Conservation (phyloP, 192 early-diverging fungal species). For the Allomyces arbusculus region DNA sequence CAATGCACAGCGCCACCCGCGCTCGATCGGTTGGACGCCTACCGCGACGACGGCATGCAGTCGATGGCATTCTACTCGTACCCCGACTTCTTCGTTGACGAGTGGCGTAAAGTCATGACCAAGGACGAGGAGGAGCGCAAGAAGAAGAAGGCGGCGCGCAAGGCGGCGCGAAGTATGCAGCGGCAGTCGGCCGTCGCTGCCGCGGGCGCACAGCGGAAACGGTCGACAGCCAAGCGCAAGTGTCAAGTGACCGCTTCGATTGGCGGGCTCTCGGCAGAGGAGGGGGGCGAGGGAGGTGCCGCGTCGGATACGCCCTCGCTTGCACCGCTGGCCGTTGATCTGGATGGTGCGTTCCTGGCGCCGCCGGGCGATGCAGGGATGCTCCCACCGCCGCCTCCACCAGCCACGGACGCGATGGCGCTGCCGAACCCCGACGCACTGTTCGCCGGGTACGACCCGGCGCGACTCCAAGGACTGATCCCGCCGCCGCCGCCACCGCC, state of each 20-base stretch:
- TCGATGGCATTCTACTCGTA: slow-evolving; percentile 19
- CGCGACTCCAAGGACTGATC: too few relatives aligned
- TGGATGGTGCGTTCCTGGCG: too few relatives aligned
- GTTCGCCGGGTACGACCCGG: too few relatives aligned
- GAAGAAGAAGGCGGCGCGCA: slow-evolving; percentile 5
- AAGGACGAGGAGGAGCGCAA: slow-evolving; percentile 14
- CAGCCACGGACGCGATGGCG: not conserved
- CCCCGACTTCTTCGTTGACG: slow-evolving; percentile 24
- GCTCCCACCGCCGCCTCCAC: not conserved
- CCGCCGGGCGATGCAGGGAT: not conserved
- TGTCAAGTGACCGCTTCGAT: too few relatives aligned
- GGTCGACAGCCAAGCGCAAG: too few relatives aligned
- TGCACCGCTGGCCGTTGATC: not conserved
- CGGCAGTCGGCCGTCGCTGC: too few relatives aligned
- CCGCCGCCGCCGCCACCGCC: too few relatives aligned
- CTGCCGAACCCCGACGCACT: too few relatives aligned
- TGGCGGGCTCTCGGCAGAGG: too few relatives aligned
- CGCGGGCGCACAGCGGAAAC: too few relatives aligned
- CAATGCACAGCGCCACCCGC: not conserved
- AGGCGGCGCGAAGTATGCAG: not conserved
- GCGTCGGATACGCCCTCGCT: not conserved
- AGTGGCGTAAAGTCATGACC: slow-evolving; percentile 20
- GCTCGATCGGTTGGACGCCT: not conserved
- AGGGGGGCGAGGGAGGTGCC: too few relatives aligned
- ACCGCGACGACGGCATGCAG: not conserved